phyloP scores from a whole-genome alignment of 1,284 basidiomycete genomes.

The Hymenochaete sp. region DNA sequence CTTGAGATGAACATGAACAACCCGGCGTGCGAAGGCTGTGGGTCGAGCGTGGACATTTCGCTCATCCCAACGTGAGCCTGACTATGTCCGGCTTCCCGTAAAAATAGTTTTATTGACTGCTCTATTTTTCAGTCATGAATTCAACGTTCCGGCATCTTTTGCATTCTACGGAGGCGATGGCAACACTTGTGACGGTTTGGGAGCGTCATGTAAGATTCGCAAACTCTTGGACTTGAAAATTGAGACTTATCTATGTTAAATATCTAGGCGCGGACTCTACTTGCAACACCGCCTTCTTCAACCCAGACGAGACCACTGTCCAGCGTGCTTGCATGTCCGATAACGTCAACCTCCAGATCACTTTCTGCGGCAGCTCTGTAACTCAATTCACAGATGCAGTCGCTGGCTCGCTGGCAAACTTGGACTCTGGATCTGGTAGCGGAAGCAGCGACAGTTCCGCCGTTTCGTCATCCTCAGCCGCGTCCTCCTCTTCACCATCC shows the following conservation, averaged over 20 bases:
- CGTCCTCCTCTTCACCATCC: neutral
- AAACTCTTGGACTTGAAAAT: neutral
- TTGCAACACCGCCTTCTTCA: constrained; percentile 34
- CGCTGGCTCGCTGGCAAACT: constrained; percentile 1
- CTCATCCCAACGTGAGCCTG: constrained; percentile 34
- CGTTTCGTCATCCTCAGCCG: neutral
- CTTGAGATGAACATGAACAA: constrained; percentile 38
- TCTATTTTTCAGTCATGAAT: constrained; percentile 24
- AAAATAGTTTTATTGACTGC: neutral
- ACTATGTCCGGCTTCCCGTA: neutral
- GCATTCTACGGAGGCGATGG: constrained; percentile 11
- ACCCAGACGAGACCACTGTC: constrained; percentile 31
- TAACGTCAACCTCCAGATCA: constrained; percentile 21
- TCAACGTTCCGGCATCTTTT: constrained; percentile 28
- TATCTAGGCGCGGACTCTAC: constrained; percentile 22
- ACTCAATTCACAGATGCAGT: constrained; percentile 13
- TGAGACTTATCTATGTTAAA: constrained; percentile 2
- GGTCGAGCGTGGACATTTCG: constrained; percentile 37
- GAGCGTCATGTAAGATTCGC: constrained; percentile 25
- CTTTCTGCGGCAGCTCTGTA: constrained; percentile 13
- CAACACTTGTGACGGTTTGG: constrained; percentile 27
- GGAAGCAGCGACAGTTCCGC: neutral
- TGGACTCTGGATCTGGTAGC: neutral
- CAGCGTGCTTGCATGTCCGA: constrained; percentile 30
- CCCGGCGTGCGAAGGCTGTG: constrained; percentile 31